Conservation (phyloP, 192 early-diverging fungal species). For the Glomus cerebriforme region DNA sequence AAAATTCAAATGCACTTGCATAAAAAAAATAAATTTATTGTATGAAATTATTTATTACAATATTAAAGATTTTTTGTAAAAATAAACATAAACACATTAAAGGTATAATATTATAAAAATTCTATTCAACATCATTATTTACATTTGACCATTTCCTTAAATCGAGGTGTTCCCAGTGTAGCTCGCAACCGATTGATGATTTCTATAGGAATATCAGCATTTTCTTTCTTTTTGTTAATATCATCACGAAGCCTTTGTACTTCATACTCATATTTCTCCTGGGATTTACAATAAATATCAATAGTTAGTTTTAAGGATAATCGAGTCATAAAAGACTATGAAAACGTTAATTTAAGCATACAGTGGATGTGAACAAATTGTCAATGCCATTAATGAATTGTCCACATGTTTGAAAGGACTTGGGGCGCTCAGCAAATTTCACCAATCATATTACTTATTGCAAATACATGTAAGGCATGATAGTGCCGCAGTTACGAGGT, state of each 20-base stretch:
- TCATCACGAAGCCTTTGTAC: not conserved
- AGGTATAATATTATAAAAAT: too few relatives aligned
- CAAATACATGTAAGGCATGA: too few relatives aligned
- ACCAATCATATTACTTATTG: too few relatives aligned
- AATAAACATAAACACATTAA: too few relatives aligned
- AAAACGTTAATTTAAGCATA: not conserved
- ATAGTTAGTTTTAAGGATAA: not conserved
- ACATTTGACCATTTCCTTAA: not conserved
- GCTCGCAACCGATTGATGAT: not conserved
- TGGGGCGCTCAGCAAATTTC: too few relatives aligned
- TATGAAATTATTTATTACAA: too few relatives aligned
- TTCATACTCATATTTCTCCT: constrained; percentile 8
- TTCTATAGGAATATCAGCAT: not conserved
- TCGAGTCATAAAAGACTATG: not conserved
- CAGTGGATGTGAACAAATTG: constrained; percentile 12
- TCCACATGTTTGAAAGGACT: constrained; percentile 22
- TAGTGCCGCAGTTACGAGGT: too few relatives aligned
- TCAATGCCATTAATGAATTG: constrained; percentile 27
- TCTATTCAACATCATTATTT: too few relatives aligned
- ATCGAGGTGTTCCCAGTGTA: not conserved
- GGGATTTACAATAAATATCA: not conserved
- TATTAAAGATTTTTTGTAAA: too few relatives aligned
- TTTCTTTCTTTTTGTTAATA: constrained; percentile 14
- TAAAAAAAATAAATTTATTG: too few relatives aligned
- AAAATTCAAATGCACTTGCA: too few relatives aligned